Conservation (phyloP, 352 stramenopile species). For the Globisporangium spiculum region DNA sequence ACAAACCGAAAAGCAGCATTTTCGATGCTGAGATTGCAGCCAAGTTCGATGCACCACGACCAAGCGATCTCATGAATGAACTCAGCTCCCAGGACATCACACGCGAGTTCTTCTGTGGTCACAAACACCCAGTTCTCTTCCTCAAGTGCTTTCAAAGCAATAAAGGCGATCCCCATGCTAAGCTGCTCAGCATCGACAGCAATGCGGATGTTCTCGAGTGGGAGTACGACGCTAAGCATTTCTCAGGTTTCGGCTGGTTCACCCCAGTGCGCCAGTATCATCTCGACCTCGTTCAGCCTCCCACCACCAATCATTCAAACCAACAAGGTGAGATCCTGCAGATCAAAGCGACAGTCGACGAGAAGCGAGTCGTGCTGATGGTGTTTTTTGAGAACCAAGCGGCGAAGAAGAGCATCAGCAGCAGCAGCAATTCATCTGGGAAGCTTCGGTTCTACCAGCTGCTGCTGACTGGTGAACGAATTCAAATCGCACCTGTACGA, state of each 20-base stretch:
- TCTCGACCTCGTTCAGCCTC: constrained; percentile 22
- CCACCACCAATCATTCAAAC: background rate
- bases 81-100: constrained; percentile 14
- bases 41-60: constrained; percentile 26
- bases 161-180: background rate
- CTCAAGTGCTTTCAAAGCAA: constrained; percentile 23
- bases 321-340: constrained; percentile 37
- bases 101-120: constrained; percentile 44
- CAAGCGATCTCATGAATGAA: constrained; percentile 6
- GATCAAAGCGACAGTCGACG: constrained; percentile 30
- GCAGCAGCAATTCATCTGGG: background rate
- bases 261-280: constrained; percentile 21
- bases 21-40: constrained; percentile 20
- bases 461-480: constrained; percentile 10
- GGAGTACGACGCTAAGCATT: constrained; percentile 33
- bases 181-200: constrained; percentile 47
- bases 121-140: constrained; percentile 35
- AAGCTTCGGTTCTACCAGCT: constrained; percentile 39
- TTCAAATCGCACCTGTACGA: constrained; percentile 22
- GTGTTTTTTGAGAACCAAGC: constrained; percentile 23
- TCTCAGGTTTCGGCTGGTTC: constrained; percentile 50
- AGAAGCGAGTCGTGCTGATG: constrained; percentile 41
- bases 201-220: constrained; percentile 32
- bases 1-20: background rate
- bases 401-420: background rate